Evolutionary conservation across 2,329 filamentous ascomycete genomes (phyloP).

Genomic region (Plenodomus lindquistii): DNA sequence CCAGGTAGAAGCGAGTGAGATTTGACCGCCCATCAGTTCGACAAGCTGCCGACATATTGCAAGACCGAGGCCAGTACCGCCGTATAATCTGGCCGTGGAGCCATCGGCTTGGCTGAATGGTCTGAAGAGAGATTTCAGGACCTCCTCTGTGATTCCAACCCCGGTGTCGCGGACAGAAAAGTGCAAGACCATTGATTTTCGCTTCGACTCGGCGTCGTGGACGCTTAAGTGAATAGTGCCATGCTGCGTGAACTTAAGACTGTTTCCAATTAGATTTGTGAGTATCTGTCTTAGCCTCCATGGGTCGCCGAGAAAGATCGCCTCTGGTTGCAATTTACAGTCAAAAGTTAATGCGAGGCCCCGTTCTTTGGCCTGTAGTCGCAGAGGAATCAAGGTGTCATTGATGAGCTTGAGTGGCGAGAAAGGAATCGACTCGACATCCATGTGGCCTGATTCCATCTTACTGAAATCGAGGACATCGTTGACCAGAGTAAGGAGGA

Average conservation of each 20-base stretch:
- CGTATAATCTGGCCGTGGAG: slow-evolving; percentile 31
- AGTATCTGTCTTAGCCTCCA: slow-evolving; percentile 41
- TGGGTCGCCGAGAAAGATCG: slow-evolving; percentile 49
- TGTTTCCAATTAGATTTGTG: slow-evolving; percentile 43
- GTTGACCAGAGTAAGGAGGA: slow-evolving; percentile 52
- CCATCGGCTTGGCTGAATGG: slow-evolving; percentile 21
- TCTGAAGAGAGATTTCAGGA: slow-evolving; percentile 24
- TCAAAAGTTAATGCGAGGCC: slow-evolving; percentile 61
- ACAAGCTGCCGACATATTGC: slow-evolving; percentile 44
- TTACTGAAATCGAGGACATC: slow-evolving; percentile 53
- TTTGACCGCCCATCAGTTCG: slow-evolving; percentile 42
- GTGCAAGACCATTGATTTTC: slow-evolving; percentile 29
- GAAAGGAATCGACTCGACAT: slow-evolving; percentile 58
- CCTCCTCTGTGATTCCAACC: slow-evolving; percentile 32
- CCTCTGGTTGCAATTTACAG: slow-evolving; percentile 55
- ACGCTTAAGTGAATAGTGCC: slow-evolving; percentile 37
- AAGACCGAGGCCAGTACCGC: slow-evolving; percentile 43
- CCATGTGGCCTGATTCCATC: slow-evolving; percentile 52
- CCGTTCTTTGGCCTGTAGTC: slow-evolving; percentile 30
- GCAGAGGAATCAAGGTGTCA: slow-evolving; percentile 52
- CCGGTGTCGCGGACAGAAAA: slow-evolving; percentile 37
- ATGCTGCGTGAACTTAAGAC: slow-evolving; percentile 47
- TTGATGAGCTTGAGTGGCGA: slow-evolving; percentile 56
- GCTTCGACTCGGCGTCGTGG: slow-evolving; percentile 29
- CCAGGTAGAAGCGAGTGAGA: slow-evolving; percentile 34